Base-by-base conservation (phyloP, 2,329 filamentous ascomycete species). In the Trichoderma pleuroti region DNA sequence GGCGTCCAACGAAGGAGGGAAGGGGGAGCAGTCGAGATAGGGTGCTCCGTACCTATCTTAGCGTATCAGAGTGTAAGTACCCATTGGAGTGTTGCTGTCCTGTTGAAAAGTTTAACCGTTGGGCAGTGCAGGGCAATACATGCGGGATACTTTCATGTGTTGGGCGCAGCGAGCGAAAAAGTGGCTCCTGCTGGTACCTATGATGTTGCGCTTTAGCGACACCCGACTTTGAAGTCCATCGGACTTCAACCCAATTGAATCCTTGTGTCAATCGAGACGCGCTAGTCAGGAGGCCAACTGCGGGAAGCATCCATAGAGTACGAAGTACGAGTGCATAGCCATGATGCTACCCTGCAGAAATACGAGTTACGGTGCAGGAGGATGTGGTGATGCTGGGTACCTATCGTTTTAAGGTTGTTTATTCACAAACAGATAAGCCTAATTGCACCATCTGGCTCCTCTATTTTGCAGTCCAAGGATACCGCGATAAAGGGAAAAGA, bases 101-200 rank as follows among this genome's bases (percentile, higher is more conserved):
- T 46, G 9, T 34, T 60, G 54, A 61, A 68, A 72, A 71, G 65
- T 61, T 63, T 69, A 69, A 67, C 59, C 30, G 36, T 70, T 70
- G 65, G 32, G 21, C 14, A 68, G 64, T 28, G 26, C 52, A 39
- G 14, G 2, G 8, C 5, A 42, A 49, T 71, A 72, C 71, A 34
- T 16, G 28, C 6, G 4, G 26, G 42, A 60, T 71, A 71, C 69
- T 24, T 67, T 10, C 46, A 52, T n/a, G 42, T 42, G 39, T 4
- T 32, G 2, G n/a, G 14, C 7, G 36, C 36, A 21, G 52, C 34
- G 36, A 8, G 46, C 60, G 18, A 3, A 52, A 32, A 52, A 66
- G 52, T 34, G 61, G 68, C 52, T 36, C 34, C 52, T 9, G 4
- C 24, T 42, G 32, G 68, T 70, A 66, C 68, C 62, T 3, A 8